These are phyloP conservation scores for Vaccinium corymbosum DNA, from an alignment of 148 eudicot genomes.

Conservation along the genomic window DNA sequence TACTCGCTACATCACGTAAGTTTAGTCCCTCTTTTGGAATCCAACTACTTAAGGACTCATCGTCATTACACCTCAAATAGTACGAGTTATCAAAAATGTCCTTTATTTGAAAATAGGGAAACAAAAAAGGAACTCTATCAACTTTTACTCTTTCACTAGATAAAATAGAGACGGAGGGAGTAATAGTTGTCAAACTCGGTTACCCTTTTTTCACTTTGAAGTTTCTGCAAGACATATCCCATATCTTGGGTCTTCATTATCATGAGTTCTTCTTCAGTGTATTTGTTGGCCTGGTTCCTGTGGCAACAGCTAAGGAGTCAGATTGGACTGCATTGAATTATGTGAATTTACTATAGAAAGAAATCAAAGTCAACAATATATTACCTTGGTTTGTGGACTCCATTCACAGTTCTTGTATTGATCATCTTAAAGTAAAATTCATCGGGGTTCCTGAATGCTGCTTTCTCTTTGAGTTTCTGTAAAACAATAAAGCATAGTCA, in stretches of 20 bases:
- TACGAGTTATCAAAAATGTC: neutral
- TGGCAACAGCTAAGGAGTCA: slow-evolving; percentile 16
- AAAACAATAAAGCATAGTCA: neutral
- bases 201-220: slow-evolving; percentile 84
- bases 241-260: slow-evolving; percentile 81
- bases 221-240: slow-evolving; percentile 69
- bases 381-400: slow-evolving; percentile 76
- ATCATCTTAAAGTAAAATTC: slow-evolving; percentile 83
- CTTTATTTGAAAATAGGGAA: neutral
- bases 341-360: neutral
- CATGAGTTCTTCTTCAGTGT: slow-evolving; percentile 69
- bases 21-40: neutral
- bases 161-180: neutral
- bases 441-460: slow-evolving; percentile 73
- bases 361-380: neutral
- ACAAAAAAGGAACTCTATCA: neutral
- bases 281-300: slow-evolving; percentile 69
- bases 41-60: neutral
- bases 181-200: neutral
- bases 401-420: slow-evolving; percentile 52
- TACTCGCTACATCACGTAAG: neutral
- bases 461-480: slow-evolving; percentile 78
- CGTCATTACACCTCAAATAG: neutral
- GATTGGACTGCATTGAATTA: neutral
- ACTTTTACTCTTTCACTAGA: neutral